Evolutionary conservation across 2,329 filamentous ascomycete species (phyloP).

Genomic region (Penicillium frequentans): DNA sequence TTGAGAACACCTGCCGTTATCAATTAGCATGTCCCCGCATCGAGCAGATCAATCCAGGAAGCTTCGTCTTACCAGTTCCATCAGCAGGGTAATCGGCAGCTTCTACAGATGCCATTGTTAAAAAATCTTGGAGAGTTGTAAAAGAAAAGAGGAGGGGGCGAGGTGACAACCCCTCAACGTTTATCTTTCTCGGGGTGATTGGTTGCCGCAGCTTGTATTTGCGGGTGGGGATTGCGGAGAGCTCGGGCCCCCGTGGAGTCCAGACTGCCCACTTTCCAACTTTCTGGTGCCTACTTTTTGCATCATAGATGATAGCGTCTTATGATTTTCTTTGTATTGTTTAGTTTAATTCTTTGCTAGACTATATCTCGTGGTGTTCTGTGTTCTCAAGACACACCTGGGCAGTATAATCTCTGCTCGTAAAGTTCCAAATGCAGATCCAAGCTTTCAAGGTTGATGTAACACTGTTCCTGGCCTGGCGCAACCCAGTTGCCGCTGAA

Average conservation of each 20-base stretch:
- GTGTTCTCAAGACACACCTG: too few relatives aligned
- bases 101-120: constrained; percentile 21
- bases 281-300: constrained; percentile 4
- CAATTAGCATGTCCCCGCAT: background rate
- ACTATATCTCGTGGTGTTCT: background rate
- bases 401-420: too few relatives aligned
- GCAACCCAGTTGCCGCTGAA: background rate
- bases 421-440: background rate
- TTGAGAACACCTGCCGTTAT: constrained; percentile 69
- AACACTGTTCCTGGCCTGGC: constrained; percentile 2
- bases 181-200: constrained; percentile 6
- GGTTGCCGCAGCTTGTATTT: constrained; percentile 2
- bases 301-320: background rate
- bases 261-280: constrained; percentile 5
- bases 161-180: constrained; percentile 5
- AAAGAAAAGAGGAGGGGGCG: constrained; percentile 6
- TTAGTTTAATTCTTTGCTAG: background rate
- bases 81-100: constrained; percentile 13
- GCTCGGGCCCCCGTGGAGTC: constrained; percentile 16
- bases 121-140: constrained; percentile 1
- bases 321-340: background rate
- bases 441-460: background rate
- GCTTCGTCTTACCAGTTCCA: constrained; percentile 18
- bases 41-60: background rate
- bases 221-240: constrained; percentile 15